phyloP scores from a whole-genome alignment of 306 rosid species.

The Malus orientalis region DNA sequence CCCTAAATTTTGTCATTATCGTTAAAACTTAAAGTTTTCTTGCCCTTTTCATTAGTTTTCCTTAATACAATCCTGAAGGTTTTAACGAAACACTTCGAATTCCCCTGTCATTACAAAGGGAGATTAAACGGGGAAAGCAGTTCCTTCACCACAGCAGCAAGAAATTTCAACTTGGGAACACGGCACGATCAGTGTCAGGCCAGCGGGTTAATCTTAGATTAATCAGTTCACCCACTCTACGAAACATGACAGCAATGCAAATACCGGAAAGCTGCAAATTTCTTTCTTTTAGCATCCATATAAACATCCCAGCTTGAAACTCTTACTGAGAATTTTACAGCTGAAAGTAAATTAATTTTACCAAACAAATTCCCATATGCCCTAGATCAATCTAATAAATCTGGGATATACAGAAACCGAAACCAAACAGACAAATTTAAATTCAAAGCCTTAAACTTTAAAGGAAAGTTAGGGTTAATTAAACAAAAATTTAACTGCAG shows the following conservation, averaged over 20 bases:
- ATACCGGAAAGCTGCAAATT: not conserved
- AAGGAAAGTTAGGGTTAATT: not conserved
- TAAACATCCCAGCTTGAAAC: not conserved
- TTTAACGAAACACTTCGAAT: not conserved
- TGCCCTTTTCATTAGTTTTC: too few relatives aligned
- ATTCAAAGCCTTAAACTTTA: not conserved
- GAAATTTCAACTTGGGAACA: not conserved
- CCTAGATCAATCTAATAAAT: not conserved
- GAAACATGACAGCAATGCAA: not conserved
- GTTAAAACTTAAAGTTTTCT: too few relatives aligned
- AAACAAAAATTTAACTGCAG: not conserved
- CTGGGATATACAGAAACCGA: not conserved
- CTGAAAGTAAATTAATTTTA: not conserved
- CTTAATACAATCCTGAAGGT: not conserved
- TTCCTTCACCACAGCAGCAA: not conserved
- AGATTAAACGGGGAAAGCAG: not conserved
- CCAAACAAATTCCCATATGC: not conserved
- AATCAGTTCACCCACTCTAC: not conserved
- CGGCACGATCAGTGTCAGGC: not conserved
- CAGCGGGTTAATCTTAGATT: not conserved
- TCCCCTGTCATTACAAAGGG: not conserved
- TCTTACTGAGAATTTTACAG: not conserved
- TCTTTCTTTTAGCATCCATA: not conserved
- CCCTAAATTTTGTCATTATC: too few relatives aligned
- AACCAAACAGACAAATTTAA: not conserved